Base-by-base conservation (phyloP, 306 rosid genomes). In the Myrica gale region DNA sequence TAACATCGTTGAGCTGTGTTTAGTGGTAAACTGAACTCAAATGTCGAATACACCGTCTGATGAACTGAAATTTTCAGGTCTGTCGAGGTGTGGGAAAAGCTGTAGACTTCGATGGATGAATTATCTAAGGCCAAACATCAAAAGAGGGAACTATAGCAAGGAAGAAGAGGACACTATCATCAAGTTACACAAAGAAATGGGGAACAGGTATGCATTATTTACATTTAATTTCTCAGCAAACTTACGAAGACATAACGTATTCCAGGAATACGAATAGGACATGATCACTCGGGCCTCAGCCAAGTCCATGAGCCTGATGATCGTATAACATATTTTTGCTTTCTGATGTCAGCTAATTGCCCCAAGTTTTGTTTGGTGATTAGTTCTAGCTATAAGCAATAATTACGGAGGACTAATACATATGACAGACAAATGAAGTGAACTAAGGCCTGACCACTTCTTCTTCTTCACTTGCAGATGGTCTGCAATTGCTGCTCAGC, bases 71-170 rank as follows among this genome's bases (percentile, higher is more conserved):
- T 13, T 73, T 42, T 78, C 74, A 90, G 91, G 90, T 62, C 81
- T 89, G 4, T 70, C 77, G 7, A 85, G 95, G 78, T 90, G 89
- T 67, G 95, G 95, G 47, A 90, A 90, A 75, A 90, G 95, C n/a
- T 90, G 95, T 73, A 88, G 95, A 57, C 78, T 90, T 42, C 76
- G 95, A 32, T 90, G 95, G 95, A 48, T 90, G 84, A 90, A 90
- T 51, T 90, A 90, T 60, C 75, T 87, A 16, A 81, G 84, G 76
- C 88, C 95, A 3, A 77, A 86, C 56, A 68, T 90, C 75, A 89
- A 86, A 80, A 89, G 89, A 83, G 96, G 92, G 17, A 84, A 85
- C 74, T 90, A 77, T 69, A 85, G 71, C 5, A 43, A 37, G 41
- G 90, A 85, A 71, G 96, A 90, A 57, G 89, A 90, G 47, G 88